These are phyloP conservation scores for Penicillium psychrosexuale DNA, from an alignment of 2,329 filamentous ascomycete genomes.

Conservation along the genomic window DNA sequence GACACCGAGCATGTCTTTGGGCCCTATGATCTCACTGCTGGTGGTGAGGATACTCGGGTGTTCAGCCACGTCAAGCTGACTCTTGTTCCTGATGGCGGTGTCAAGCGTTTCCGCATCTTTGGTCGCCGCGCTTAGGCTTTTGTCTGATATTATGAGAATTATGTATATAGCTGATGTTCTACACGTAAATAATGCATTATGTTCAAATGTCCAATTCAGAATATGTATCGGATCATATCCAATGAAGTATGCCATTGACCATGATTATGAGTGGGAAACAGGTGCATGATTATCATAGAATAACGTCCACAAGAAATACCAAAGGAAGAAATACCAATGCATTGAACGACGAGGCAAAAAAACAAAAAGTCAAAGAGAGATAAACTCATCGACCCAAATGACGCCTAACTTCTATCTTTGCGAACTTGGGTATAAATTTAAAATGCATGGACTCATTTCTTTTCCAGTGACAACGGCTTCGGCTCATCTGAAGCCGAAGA, in stretches of 20 bases:
- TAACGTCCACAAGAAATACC: not conserved
- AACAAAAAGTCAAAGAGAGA: not conserved
- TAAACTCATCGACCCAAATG: constrained; percentile 3
- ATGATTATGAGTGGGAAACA: not conserved
- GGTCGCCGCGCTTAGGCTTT: constrained; percentile 52
- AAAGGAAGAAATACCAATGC: not conserved
- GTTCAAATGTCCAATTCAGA: not conserved
- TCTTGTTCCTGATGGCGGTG: constrained; percentile 89
- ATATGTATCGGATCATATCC: not conserved
- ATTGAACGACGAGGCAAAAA: not conserved
- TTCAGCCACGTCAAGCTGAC: constrained; percentile 86
- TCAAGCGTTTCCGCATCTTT: constrained; percentile 80
- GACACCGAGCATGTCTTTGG: constrained; percentile 44
- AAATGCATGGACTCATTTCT: constrained; percentile 18
- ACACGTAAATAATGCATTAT: not conserved
- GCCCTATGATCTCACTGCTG: constrained; percentile 16
- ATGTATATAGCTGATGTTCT: constrained; percentile 1
- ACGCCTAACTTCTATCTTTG: constrained; percentile 18
- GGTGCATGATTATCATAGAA: not conserved
- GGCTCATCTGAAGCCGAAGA: constrained; percentile 28
- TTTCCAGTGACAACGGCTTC: constrained; percentile 18
- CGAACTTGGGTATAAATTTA: constrained; percentile 22
- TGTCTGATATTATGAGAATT: not conserved
- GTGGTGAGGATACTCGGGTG: constrained; percentile 61
- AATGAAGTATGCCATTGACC: not conserved